These are phyloP conservation scores for Penicillium crystallinum DNA, from an alignment of 495 filamentous ascomycete genomes.

Conservation along the genomic window DNA sequence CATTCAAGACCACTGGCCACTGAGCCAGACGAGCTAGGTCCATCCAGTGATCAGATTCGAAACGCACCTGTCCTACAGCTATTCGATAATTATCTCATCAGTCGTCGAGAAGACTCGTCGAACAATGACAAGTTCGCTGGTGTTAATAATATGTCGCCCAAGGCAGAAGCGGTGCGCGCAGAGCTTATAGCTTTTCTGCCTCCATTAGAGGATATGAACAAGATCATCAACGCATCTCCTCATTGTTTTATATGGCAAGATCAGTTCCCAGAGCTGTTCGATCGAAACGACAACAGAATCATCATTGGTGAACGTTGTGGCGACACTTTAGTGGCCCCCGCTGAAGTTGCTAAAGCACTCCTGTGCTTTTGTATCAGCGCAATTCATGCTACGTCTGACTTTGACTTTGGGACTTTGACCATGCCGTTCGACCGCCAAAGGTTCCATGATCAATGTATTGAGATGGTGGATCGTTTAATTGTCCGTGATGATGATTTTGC, in stretches of 20 bases:
- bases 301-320: background rate
- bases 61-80: constrained; percentile 39
- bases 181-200: constrained; percentile 35
- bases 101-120: constrained; percentile 24
- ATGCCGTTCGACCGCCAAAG: constrained; percentile 21
- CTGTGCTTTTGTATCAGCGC: constrained; percentile 33
- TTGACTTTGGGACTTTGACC: constrained; percentile 19
- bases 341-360: constrained; percentile 32
- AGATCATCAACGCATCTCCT: constrained; percentile 24
- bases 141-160: constrained; percentile 23
- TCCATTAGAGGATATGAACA: constrained; percentile 18
- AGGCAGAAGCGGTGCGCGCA: constrained; percentile 22
- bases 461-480: constrained; percentile 36
- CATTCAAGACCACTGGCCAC: constrained; percentile 6
- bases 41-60: constrained; percentile 27
- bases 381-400: constrained; percentile 26
- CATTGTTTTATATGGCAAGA: constrained; percentile 29
- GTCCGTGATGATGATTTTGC: constrained; percentile 45
- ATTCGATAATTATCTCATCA: constrained; percentile 38
- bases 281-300: constrained; percentile 2
- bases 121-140: constrained; percentile 24
- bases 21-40: constrained; percentile 19
- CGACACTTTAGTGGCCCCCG: constrained; percentile 20
- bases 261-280: constrained; percentile 22
- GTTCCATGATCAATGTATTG: constrained; percentile 30